phyloP scores from a whole-genome alignment of 2,329 filamentous ascomycete species.

The Huntiella omanensis region DNA sequence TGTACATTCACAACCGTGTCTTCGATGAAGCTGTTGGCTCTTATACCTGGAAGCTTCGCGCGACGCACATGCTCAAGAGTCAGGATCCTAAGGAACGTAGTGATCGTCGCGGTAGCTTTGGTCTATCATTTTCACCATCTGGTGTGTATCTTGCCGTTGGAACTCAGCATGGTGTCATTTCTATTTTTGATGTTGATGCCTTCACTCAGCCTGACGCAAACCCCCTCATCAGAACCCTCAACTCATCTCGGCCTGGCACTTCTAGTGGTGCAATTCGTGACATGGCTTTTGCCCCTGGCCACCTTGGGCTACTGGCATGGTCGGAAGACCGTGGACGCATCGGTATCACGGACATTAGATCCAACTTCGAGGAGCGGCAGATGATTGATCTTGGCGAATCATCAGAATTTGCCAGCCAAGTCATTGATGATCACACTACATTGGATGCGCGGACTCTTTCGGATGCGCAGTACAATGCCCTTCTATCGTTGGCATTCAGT shows the following conservation, averaged over 20 bases:
- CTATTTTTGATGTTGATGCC: slow-evolving; percentile 44
- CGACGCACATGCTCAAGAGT: slow-evolving; percentile 36
- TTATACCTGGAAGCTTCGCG: slow-evolving; percentile 33
- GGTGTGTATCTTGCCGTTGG: slow-evolving; percentile 56
- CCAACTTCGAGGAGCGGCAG: slow-evolving; percentile 48
- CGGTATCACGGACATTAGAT: slow-evolving; percentile 54
- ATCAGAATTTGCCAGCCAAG: slow-evolving; percentile 9
- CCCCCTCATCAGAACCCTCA: slow-evolving; percentile 55
- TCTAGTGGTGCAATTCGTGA: slow-evolving; percentile 65
- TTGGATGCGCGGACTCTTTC: not conserved
- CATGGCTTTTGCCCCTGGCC: slow-evolving; percentile 80
- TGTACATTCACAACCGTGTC: slow-evolving; percentile 59
- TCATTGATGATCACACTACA: slow-evolving; percentile 16
- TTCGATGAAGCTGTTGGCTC: slow-evolving; percentile 11
- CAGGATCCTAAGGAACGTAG: slow-evolving; percentile 35
- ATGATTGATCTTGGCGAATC: slow-evolving; percentile 45
- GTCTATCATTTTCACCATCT: slow-evolving; percentile 56
- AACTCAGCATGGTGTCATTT: slow-evolving; percentile 65
- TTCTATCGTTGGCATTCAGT: slow-evolving; percentile 4
- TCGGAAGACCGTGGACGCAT: slow-evolving; percentile 69
- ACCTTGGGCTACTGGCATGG: slow-evolving; percentile 84
- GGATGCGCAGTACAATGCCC: not conserved
- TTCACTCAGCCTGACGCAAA: slow-evolving; percentile 29
- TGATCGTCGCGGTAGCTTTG: slow-evolving; percentile 51
- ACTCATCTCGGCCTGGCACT: slow-evolving; percentile 54